Evolutionary conservation across 2,329 filamentous ascomycete species (phyloP), one percentile per base, ranked within the genome.

Genomic region (Juglanconis oblonga): DNA sequence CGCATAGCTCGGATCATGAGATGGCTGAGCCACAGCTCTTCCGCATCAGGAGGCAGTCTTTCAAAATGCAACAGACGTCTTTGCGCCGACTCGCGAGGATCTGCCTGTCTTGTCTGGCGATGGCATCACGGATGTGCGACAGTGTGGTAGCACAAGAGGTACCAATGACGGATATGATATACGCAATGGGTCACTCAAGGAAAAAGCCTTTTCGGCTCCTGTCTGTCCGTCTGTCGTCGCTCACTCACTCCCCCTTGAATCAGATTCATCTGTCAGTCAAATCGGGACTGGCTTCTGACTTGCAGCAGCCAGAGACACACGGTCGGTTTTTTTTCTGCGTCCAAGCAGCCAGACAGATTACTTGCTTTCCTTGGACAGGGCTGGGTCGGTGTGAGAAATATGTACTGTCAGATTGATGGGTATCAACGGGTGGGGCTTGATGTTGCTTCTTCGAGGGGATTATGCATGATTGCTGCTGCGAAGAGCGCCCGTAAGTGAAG

Each of bases 1-100:
- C 24, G 24, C 24, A 24, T 2, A 24, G 24, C 24, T 24, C 24
- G 24, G 24, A 24, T 24, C 24, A 24, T 2, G 24, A 24, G 24
- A 24, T 24, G 45, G 35, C 51, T 59, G 60, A 62, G 64, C 65
- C 64, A 64, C 57, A 42, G 53, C 59, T 54, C 59, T 44, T 49
- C 65, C 60, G 35, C 6, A 62, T 63, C 54, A 55, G 53, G 64
- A 40, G 24, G 35, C 47, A 61, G 62, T 64, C 35, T 58, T 52
- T 67, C 64, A 56, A 65, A 52, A 48, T 47, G 55, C 55, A 38
- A 50, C 57, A 66, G 58, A 49, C 45, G 45, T 47, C 38, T 32
- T 61, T 48, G 24, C n/a, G 29, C 35, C 55, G 49, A 50, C 49
- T 54, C 50, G 44, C 33, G 55, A 61, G 45, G 10, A 42, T 14